These are phyloP conservation scores for Microdochium nivale DNA, from an alignment of 2,329 filamentous ascomycete genomes.

Conservation along the genomic window DNA sequence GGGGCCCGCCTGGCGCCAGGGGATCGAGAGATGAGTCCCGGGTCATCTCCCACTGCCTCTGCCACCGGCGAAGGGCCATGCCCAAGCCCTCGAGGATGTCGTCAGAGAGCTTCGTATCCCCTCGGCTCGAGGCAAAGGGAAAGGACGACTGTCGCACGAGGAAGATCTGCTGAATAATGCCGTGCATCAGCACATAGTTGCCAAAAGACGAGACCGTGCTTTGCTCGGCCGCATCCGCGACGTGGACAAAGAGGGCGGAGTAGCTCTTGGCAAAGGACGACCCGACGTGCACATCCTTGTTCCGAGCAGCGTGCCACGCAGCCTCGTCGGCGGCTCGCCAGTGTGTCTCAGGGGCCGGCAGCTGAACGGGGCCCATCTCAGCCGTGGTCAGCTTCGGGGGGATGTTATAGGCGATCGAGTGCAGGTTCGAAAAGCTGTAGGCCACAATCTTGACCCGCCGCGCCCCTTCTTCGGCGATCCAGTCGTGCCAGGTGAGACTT, in stretches of 20 bases:
- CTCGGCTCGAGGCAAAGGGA: background rate
- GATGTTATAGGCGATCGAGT: conserved; percentile 27
- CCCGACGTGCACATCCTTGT: background rate
- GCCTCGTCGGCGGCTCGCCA: background rate
- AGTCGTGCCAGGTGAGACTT: conserved; percentile 19
- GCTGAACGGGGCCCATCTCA: conserved; percentile 22
- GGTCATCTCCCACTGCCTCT: background rate
- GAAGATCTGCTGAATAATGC: background rate
- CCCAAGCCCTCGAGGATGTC: background rate
- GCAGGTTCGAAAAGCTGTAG: conserved; percentile 27
- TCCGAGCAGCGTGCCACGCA: background rate
- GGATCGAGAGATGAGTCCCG: conserved; percentile 1
- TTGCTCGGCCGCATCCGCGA: background rate
- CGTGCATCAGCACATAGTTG: conserved; percentile 1
- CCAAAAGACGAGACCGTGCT: conserved; percentile 1
- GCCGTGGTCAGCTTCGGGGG: conserved; percentile 25
- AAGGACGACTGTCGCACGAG: background rate
- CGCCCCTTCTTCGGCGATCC: conserved; percentile 23
- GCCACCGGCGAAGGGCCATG: background rate
- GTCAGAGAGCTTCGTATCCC: background rate
- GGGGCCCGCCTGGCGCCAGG: background rate
- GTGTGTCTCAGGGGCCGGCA: conserved; percentile 16
- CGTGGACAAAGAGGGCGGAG: background rate
- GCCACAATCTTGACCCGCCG: conserved; percentile 25
- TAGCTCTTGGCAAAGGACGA: background rate